phyloP scores from a whole-genome alignment of 306 rosid species.

The Corylus heterophylla region DNA sequence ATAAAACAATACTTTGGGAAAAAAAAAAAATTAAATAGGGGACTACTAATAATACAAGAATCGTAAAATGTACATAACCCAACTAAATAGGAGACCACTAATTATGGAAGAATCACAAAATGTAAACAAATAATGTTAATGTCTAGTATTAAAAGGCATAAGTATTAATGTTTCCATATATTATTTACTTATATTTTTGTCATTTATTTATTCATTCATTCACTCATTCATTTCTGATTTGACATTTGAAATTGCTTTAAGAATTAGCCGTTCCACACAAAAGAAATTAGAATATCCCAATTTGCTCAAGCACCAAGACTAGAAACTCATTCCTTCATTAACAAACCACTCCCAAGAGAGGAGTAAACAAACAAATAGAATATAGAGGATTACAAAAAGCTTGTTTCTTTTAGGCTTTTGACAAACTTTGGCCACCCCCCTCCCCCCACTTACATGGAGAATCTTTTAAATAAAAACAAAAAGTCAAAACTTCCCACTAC shows the following conservation, averaged over 20 bases:
- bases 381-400: constrained; percentile 51
- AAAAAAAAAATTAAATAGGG: too few species aligned
- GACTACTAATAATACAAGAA: too few species aligned
- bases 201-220: too few species aligned
- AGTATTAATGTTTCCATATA: too few species aligned
- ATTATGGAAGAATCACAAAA: too few species aligned
- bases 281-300: constrained; percentile 13
- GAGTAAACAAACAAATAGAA: constrained; percentile 67
- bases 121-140: too few species aligned
- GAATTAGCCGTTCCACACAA: neutral
- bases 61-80: too few species aligned
- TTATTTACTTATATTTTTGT: too few species aligned
- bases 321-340: constrained; percentile 28
- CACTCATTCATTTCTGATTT: too few species aligned
- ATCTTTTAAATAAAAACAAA: constrained; percentile 39
- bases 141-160: too few species aligned
- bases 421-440: constrained; percentile 69
- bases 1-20: too few species aligned
- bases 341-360: constrained; percentile 68
- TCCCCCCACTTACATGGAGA: constrained; percentile 66
- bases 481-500: constrained; percentile 89
- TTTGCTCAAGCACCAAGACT: neutral
- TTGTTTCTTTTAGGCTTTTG: constrained; percentile 58
- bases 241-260: neutral
- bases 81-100: too few species aligned